phyloP scores from a whole-genome alignment of 768 basidiomycete genomes.

The Glaciozyma antarctica region DNA sequence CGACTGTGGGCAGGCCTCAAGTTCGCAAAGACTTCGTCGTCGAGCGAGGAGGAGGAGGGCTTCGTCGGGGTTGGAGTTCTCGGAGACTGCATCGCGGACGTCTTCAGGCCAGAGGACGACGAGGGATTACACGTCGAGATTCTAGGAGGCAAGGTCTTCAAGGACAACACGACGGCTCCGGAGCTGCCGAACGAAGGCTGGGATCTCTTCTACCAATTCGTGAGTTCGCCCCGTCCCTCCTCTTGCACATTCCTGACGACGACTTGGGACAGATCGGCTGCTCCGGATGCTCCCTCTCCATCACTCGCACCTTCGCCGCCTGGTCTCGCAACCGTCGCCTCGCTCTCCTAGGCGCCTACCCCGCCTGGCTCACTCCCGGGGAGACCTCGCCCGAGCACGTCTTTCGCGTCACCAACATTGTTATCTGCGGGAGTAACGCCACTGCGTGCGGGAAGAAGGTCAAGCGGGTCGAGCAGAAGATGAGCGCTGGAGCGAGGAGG shows the following conservation, averaged over 20 bases:
- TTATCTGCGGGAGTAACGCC: slow-evolving; percentile 20
- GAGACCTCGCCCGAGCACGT: slow-evolving; percentile 17
- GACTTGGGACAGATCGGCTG: slow-evolving; percentile 11
- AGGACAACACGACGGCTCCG: not conserved
- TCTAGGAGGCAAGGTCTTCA: slow-evolving; percentile 19
- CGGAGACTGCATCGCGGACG: slow-evolving; percentile 8
- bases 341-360: slow-evolving; percentile 22
- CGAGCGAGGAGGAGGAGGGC: not conserved
- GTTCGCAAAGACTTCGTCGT: slow-evolving; percentile 8
- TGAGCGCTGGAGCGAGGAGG: not conserved
- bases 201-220: slow-evolving; percentile 29
- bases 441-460: slow-evolving; percentile 13
- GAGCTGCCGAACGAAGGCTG: slow-evolving; percentile 11
- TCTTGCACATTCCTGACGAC: not conserved
- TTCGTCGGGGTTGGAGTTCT: slow-evolving; percentile 19
- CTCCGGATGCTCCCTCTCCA: slow-evolving; percentile 23
- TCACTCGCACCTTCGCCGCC: slow-evolving; percentile 6
- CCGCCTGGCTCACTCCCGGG: slow-evolving; percentile 13
- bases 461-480: slow-evolving; percentile 26
- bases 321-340: slow-evolving; percentile 28
- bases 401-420: slow-evolving; percentile 14
- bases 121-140: not conserved
- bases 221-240: not conserved
- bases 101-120: slow-evolving; percentile 1
- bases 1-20: slow-evolving; percentile 25